phyloP scores from a whole-genome alignment of 352 stramenopile genomes.

The Pythium dissotocum region DNA sequence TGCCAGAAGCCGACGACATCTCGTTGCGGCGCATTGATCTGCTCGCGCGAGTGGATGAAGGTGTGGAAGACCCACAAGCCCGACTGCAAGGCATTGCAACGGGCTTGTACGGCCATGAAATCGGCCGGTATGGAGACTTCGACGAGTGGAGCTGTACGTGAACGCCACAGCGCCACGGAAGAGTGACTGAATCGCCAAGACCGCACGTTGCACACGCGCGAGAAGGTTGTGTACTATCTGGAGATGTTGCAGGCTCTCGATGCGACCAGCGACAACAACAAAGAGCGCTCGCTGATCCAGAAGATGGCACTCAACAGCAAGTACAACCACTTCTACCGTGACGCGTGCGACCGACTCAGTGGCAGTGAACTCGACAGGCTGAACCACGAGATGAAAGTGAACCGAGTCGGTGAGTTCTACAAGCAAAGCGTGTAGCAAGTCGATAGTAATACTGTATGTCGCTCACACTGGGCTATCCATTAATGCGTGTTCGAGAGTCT shows the following conservation, averaged over 20 bases:
- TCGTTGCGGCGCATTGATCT: constrained; percentile 4
- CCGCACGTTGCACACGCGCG: constrained; percentile 3
- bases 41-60: constrained; percentile 7
- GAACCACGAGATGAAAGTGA: constrained; percentile 21
- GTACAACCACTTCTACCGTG: constrained; percentile 37
- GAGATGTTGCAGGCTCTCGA: constrained; percentile 28
- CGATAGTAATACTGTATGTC: no score
- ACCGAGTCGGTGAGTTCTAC: constrained; percentile 26
- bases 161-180: neutral
- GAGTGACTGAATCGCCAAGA: constrained; percentile 9
- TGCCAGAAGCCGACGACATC: neutral
- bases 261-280: constrained; percentile 24
- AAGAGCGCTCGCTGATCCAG: constrained; percentile 21
- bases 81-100: neutral
- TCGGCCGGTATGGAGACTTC: neutral
- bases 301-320: constrained; percentile 43
- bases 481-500: no score
- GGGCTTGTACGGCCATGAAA: neutral
- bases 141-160: neutral
- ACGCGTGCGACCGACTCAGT: constrained; percentile 29
- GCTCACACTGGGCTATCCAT: no score
- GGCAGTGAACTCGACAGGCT: constrained; percentile 28
- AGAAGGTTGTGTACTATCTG: constrained; percentile 9
- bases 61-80: constrained; percentile 4
- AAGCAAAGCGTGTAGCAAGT: constrained; percentile 6